Percentiles rank a stretch among this genome's conserved stretches.
phyloP scores from a whole-genome alignment of 805 yeast species.

The Starmerella stellata region DNA sequence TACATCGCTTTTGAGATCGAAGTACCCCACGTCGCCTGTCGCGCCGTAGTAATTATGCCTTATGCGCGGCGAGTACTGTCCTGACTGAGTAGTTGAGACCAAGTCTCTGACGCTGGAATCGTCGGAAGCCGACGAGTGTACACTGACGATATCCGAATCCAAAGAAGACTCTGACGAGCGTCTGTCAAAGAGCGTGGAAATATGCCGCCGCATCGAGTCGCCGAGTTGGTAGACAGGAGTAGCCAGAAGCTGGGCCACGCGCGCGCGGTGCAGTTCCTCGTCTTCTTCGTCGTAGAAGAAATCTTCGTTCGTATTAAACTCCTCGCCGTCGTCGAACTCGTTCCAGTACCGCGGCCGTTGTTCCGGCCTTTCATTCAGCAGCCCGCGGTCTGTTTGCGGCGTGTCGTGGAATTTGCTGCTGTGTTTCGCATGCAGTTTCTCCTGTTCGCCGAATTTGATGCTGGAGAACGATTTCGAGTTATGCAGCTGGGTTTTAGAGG shows the following conservation, averaged over 20 bases:
- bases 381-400: constrained; percentile 1
- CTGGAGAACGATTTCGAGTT: neutral
- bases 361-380: neutral
- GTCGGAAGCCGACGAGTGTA: neutral
- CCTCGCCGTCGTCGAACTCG: constrained; percentile 46
- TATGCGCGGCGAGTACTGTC: constrained; percentile 13
- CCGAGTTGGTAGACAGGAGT: constrained; percentile 18
- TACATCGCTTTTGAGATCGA: constrained; percentile 2
- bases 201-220: constrained; percentile 15
- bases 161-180: constrained; percentile 5
- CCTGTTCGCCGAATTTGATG: neutral
- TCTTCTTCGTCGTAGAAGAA: constrained; percentile 21
- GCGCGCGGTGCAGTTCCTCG: constrained; percentile 19
- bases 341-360: constrained; percentile 36
- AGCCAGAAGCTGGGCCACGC: constrained; percentile 21
- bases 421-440: neutral
- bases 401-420: neutral
- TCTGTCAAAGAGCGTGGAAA: constrained; percentile 9
- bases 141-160: constrained; percentile 2
- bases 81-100: neutral
- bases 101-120: neutral
- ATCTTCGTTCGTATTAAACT: constrained; percentile 23
- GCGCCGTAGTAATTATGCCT: constrained; percentile 1
- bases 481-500: neutral
- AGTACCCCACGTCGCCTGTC: constrained; percentile 8